Evolutionary conservation across 305 asterid genomes (phyloP), one percentile per base, ranked within the genome.

Genomic region (Caryopteris hybrid): DNA sequence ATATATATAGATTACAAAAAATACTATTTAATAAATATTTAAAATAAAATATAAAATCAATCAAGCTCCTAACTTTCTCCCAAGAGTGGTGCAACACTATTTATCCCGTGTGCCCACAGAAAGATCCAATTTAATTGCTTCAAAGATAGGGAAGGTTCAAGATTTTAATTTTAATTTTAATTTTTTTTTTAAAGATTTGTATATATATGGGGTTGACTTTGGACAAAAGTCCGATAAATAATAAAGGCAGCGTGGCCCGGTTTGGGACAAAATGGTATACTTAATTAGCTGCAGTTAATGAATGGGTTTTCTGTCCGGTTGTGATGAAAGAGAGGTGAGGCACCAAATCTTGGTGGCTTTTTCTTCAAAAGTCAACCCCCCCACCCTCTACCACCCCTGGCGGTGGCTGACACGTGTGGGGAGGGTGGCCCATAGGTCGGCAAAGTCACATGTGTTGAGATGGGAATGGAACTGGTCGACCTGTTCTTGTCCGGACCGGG

Each of bases 161-260:
- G 45, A 10, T 22, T 50, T 51, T n/a, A 33, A 52, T 54, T 25
- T 69, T 31, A 33, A 46, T n/a, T n/a, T n/a, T n/a, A n/a, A n/a
- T n/a, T n/a, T n/a, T n/a, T n/a, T n/a, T n/a, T n/a, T n/a, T n/a
- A n/a, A n/a, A n/a, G n/a, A n/a, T n/a, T n/a, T n/a, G n/a, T n/a
- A n/a, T n/a, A n/a, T n/a, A n/a, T n/a, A 17, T 14, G 70, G 69
- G 78, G 88, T 81, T 81, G 89, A 84, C 86, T 79, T 80, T 81
- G 2, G 12, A 27, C 2, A 64, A 20, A 42, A 68, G 79, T 78
- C 74, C 81, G 75, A 75, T n/a, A 53, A 25, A 34, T 69, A 75
- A 43, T 74, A 27, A 53, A 72, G 50, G 77, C 75, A 51, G 69
- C 53, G 72, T 34, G 66, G 53, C 68, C 74, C 74, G 60, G 10